Percentiles rank a stretch among this genome's conserved stretches.
These are phyloP conservation scores for Mycena metata DNA, from an alignment of 768 basidiomycete species.

Conservation along the genomic window DNA sequence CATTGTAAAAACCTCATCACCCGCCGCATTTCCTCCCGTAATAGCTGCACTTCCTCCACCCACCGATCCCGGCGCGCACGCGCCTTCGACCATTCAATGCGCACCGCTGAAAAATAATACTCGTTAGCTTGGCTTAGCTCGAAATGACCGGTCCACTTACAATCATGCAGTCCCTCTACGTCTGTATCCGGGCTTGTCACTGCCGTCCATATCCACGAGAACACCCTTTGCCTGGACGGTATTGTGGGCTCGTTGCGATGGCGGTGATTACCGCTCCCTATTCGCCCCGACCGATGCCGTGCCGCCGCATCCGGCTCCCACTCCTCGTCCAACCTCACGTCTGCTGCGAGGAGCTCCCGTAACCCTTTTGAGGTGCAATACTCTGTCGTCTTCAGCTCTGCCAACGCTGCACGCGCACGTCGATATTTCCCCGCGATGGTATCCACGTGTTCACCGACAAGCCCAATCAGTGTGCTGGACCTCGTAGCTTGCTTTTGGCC, in stretches of 20 bases:
- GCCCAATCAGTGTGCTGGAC: not conserved
- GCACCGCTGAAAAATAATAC: constrained; percentile 12
- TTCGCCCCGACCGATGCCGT: too few species aligned
- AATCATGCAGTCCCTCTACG: too few species aligned
- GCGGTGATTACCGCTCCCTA: too few species aligned
- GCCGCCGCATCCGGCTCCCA: too few species aligned
- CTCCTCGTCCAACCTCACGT: too few species aligned
- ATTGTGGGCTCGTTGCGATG: too few species aligned
- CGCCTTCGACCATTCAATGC: constrained; percentile 33
- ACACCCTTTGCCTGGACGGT: not conserved
- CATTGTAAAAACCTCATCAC: not conserved
- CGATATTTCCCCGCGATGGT: not conserved
- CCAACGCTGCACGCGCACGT: not conserved
- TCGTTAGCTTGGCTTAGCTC: too few species aligned
- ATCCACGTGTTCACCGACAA: not conserved
- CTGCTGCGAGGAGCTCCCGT: too few species aligned
- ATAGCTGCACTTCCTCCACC: constrained; percentile 22
- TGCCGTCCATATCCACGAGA: constrained; percentile 28
- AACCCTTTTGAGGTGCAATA: too few species aligned
- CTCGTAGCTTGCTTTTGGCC: not conserved
- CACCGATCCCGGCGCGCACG: not conserved
- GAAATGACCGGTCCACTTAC: too few species aligned
- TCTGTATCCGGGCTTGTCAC: not conserved
- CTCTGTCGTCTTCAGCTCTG: too few species aligned
- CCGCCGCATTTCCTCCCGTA: constrained; percentile 33